Percentiles rank a stretch among this genome's conserved stretches.
Evolutionary conservation across 2,329 filamentous ascomycete genomes (phyloP).

Genomic region (Ophiostoma triangulosporum): DNA sequence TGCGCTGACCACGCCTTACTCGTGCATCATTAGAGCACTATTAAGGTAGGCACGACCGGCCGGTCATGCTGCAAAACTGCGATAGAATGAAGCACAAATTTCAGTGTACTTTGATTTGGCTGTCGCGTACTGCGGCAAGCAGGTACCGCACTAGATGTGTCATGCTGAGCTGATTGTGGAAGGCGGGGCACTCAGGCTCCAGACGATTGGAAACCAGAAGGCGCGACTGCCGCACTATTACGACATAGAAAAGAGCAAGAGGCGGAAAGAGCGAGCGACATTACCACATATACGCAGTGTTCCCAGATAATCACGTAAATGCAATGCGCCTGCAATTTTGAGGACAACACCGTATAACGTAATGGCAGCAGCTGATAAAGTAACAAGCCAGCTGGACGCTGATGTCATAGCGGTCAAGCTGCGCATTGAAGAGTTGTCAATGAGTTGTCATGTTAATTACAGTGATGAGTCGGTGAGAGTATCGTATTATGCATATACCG

Average conservation of each 20-base stretch:
- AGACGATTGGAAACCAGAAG: neutral
- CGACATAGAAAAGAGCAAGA: slow-evolving; percentile 29
- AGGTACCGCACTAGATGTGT: neutral
- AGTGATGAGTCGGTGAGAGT: too few species aligned
- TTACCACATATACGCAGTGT: neutral
- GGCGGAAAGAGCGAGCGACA: slow-evolving; percentile 1
- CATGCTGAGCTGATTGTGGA: neutral
- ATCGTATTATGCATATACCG: too few species aligned
- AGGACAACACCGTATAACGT: slow-evolving; percentile 32
- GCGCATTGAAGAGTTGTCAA: too few species aligned
- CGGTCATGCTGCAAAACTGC: slow-evolving; percentile 4
- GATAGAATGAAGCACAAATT: neutral
- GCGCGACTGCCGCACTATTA: slow-evolving; percentile 25
- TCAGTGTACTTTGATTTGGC: neutral
- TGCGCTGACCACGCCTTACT: neutral
- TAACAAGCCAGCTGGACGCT: slow-evolving; percentile 6
- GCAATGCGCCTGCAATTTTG: neutral
- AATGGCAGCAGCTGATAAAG: slow-evolving; percentile 21
- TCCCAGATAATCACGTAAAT: neutral
- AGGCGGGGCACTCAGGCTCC: slow-evolving; percentile 2
- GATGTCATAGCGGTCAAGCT: slow-evolving; percentile 7
- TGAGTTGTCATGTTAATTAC: too few species aligned
- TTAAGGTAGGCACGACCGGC: neutral
- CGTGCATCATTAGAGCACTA: neutral
- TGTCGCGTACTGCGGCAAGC: neutral